phyloP scores from a whole-genome alignment of 331 rosid genomes.

The Quercus lobata region DNA sequence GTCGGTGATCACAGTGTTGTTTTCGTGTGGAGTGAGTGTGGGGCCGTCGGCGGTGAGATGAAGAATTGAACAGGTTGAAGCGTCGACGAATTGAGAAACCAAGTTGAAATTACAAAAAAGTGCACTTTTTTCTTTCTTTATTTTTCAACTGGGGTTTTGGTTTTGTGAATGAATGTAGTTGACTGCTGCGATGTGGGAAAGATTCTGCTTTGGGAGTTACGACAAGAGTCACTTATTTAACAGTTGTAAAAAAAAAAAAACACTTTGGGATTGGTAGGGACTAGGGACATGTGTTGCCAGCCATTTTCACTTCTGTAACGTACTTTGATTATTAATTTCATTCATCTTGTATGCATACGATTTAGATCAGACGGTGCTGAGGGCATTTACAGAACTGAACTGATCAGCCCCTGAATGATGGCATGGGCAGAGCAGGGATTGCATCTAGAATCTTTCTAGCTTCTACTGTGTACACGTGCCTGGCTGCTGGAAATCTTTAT shows the following conservation, averaged over 20 bases:
- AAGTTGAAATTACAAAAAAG: neutral
- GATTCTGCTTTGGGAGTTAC: constrained; percentile 17
- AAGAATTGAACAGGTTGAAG: too few relatives aligned
- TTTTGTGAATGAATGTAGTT: too few relatives aligned
- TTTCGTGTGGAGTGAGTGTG: constrained; percentile 9
- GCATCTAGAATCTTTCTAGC: too few relatives aligned
- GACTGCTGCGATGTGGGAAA: constrained; percentile 15
- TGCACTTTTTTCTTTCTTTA: neutral
- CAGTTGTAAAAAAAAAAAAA: neutral
- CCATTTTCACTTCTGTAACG: neutral
- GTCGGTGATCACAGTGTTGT: constrained; percentile 18
- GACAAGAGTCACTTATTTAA: constrained; percentile 13
- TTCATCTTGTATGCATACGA: constrained; percentile 1
- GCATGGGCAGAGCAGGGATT: too few relatives aligned
- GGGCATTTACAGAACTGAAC: neutral
- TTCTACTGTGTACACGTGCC: too few relatives aligned
- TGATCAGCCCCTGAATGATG: too few relatives aligned
- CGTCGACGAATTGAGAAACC: neutral
- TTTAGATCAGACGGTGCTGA: neutral
- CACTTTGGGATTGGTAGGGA: neutral
- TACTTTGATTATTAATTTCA: neutral
- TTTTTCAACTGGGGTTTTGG: too few relatives aligned
- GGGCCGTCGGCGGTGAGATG: constrained; percentile 20
- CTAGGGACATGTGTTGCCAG: constrained; percentile 40
- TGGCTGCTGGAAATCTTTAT: too few relatives aligned